Conservation (phyloP, 2,329 filamentous ascomycete species). For the Fusarium sp. region DNA sequence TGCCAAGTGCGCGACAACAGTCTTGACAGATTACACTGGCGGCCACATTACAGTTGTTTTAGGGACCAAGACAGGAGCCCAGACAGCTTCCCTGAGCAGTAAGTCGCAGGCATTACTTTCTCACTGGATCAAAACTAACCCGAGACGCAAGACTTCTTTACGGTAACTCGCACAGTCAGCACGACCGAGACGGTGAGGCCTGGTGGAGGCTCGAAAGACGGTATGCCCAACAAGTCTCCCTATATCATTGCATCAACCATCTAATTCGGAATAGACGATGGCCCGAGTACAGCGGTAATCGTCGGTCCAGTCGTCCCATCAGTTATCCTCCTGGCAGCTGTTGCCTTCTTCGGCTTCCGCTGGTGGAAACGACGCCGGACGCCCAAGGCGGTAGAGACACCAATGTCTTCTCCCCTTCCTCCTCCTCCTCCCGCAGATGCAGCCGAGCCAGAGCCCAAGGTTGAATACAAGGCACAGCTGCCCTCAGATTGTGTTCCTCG, state of each 20-base stretch:
- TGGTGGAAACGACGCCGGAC: constrained; percentile 10
- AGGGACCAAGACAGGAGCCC: neutral
- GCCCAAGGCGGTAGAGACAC: neutral
- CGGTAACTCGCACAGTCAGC: neutral
- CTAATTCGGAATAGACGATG: neutral
- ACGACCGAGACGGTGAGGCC: neutral
- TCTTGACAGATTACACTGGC: neutral
- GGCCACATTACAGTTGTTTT: neutral
- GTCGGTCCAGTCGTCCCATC: constrained; percentile 8
- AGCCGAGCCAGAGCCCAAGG: neutral
- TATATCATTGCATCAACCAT: neutral
- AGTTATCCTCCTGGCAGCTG: neutral
- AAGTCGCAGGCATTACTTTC: neutral
- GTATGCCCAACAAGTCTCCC: neutral
- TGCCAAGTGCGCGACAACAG: neutral
- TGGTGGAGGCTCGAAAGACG: neutral
- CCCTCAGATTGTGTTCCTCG: constrained; percentile 10
- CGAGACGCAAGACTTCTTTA: neutral
- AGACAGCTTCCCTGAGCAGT: neutral
- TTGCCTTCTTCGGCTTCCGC: neutral
- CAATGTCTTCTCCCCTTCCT: no score
- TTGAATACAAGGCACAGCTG: constrained; percentile 5
- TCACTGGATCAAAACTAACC: neutral
- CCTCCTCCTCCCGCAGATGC: neutral
- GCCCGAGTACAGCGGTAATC: neutral